Percentiles rank a stretch among this genome's conserved stretches.
These are phyloP conservation scores for Stereocaulon alpinum DNA, from an alignment of 495 filamentous ascomycete species.

Conservation along the genomic window DNA sequence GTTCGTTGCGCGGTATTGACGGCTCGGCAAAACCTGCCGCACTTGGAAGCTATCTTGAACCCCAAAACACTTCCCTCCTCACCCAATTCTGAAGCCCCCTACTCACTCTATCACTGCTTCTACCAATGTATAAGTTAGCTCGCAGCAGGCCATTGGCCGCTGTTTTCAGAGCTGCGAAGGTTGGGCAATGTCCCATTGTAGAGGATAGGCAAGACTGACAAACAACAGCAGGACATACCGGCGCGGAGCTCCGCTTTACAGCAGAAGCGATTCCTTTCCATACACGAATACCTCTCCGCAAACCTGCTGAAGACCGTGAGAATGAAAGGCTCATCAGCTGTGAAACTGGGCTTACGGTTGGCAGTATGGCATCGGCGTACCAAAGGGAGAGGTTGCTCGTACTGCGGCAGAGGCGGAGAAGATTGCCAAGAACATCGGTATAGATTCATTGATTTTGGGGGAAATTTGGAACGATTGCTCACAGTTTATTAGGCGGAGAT, in stretches of 20 bases:
- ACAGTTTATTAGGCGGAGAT: constrained; percentile 51
- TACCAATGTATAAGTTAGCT: constrained; percentile 64
- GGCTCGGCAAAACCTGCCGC: constrained; percentile 10
- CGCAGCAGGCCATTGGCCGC: constrained; percentile 56
- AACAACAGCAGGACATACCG: constrained; percentile 35
- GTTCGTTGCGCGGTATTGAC: neutral
- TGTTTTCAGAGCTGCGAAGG: constrained; percentile 54
- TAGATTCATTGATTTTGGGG: constrained; percentile 6
- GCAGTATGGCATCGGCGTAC: constrained; percentile 90
- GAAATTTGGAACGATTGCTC: constrained; percentile 15
- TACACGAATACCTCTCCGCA: constrained; percentile 95
- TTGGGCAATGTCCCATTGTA: constrained; percentile 28
- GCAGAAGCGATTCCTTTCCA: constrained; percentile 81
- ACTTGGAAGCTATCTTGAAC: constrained; percentile 3
- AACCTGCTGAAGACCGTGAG: constrained; percentile 75
- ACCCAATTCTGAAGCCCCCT: constrained; percentile 2
- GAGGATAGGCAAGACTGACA: neutral
- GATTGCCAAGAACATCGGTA: constrained; percentile 79
- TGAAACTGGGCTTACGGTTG: constrained; percentile 14
- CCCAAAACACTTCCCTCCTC: neutral
- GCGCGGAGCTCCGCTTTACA: constrained; percentile 42
- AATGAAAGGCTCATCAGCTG: constrained; percentile 9
- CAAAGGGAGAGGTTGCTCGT: constrained; percentile 74
- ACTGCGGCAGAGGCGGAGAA: constrained; percentile 80
- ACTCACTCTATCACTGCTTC: constrained; percentile 8